A percentile compares a stretch with the other conserved stretches of the same genome.
Conservation (phyloP, 306 rosid genomes). For the Lathyrus tuberosus region DNA sequence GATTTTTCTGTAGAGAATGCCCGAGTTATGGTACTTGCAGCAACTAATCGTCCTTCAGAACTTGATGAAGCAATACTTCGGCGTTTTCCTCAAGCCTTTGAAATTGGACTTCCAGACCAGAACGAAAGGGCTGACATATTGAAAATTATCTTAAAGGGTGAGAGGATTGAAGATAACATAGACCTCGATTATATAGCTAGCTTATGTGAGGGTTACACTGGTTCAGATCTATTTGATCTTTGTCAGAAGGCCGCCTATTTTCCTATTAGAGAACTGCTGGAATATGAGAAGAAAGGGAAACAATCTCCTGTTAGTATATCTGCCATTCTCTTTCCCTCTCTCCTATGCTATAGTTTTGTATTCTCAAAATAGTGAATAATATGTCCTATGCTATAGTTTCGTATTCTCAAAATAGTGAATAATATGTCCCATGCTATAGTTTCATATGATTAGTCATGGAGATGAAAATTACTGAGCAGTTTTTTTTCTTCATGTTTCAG, state of each 20-base stretch:
- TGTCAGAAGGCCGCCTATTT: conserved; percentile 97
- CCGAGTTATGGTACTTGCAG: conserved; percentile 95
- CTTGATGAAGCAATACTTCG: conserved; percentile 98
- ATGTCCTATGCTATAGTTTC: neutral
- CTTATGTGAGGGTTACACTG: conserved; percentile 84
- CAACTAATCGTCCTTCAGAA: conserved; percentile 98
- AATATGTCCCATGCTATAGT: neutral
- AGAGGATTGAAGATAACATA: conserved; percentile 64
- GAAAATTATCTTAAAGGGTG: conserved; percentile 84
- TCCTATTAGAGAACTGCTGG: conserved; percentile 84
- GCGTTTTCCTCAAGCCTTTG: conserved; percentile 98
- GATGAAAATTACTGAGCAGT: conserved; percentile 36
- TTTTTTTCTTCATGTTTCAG: conserved; percentile 47
- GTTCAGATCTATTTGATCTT: conserved; percentile 93
- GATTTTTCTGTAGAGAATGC: conserved; percentile 64
- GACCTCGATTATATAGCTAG: conserved; percentile 61
- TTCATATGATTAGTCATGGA: conserved; percentile 10
- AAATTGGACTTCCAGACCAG: conserved; percentile 79
- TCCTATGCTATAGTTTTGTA: neutral
- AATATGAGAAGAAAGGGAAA: conserved; percentile 76
- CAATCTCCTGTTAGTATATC: conserved; percentile 66
- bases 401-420: conserved; percentile 19
- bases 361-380: conserved; percentile 8
- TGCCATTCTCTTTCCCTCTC: conserved; percentile 9
- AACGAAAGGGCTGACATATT: conserved; percentile 86